phyloP scores from a whole-genome alignment of 2,329 filamentous ascomycete species.

The Helicocarpus griseus region DNA sequence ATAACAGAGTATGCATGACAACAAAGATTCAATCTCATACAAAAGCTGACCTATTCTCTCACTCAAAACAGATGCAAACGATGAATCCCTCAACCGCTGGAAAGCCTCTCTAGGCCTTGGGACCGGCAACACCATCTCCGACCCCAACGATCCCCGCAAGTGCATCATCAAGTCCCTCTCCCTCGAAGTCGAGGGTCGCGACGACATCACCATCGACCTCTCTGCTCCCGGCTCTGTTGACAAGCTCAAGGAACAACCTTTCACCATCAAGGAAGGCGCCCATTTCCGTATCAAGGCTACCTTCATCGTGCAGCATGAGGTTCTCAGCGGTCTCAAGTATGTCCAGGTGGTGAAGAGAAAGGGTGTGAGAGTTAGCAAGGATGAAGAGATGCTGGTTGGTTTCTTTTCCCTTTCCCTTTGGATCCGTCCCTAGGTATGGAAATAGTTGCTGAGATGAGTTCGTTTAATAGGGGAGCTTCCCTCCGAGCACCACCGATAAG shows the following conservation, averaged over 20 bases:
- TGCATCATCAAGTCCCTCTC: constrained; percentile 89
- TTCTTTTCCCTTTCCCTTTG: not conserved
- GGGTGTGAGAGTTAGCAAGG: constrained; percentile 78
- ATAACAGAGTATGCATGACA: too few relatives aligned
- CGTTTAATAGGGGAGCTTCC: constrained; percentile 65
- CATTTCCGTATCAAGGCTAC: constrained; percentile 89
- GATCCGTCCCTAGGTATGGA: not conserved
- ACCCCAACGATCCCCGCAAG: constrained; percentile 73
- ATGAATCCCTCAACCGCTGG: constrained; percentile 94
- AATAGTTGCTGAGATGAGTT: not conserved
- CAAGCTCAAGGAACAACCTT: constrained; percentile 79
- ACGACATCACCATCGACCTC: constrained; percentile 83
- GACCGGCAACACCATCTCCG: constrained; percentile 59
- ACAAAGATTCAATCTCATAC: too few relatives aligned
- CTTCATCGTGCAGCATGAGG: constrained; percentile 95
- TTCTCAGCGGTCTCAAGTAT: constrained; percentile 90
- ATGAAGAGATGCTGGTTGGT: constrained; percentile 94
- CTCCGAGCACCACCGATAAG: constrained; percentile 83
- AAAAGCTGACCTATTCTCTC: too few relatives aligned
- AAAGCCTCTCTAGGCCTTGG: constrained; percentile 89
- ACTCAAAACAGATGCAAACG: constrained; percentile 52
- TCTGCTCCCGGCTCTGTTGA: constrained; percentile 62
- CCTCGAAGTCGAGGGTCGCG: constrained; percentile 72
- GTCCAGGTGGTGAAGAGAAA: constrained; percentile 88
- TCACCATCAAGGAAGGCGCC: constrained; percentile 93